Base-by-base conservation (phyloP, 2,329 filamentous ascomycete genomes). In the Clarireedia hainanense region DNA sequence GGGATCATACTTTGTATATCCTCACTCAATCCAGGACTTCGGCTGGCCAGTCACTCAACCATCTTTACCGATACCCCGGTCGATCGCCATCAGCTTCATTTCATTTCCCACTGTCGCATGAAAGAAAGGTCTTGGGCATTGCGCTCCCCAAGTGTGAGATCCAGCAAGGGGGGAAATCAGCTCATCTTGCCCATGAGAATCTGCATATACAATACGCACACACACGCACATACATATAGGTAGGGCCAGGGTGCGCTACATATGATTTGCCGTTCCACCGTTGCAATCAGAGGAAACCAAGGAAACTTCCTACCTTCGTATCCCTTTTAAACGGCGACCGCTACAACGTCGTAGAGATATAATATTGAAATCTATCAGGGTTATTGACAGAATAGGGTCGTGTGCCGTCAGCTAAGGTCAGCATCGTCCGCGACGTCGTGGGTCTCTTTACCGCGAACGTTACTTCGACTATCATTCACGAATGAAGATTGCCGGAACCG, bases 391-490 rank as follows among this genome's bases (percentile, higher is more conserved):
- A 24, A 54, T 39, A 45, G 36, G 30, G 15, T 34, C 20, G 27
- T 9, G 42, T 54, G 45, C 43, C 43, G 51, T 54, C 51, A 54
- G 51, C 51, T 23, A 48, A 53, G 34, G 42, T 47, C 42, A 53
- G 51, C 23, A 40, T 9, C 36, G n/a, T 39, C 43, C 51, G 17
- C 47, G 36, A 49, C 43, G 17, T 48, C 43, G 34, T 54, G 43
- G 45, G 42, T 30, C n/a, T 24, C 45, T 34, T 24, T 39, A 49
- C 42, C 50, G 40, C 27, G 42, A 52, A 40, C 30, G 50, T 52
- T 52, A 24, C 40, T 39, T 54, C 20, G 51, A 42, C 17, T 34
- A 49, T 10, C 39, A 34, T n/a, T 54, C 12, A 49, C 34, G 45
- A 54, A 49, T 40, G 34, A 54, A 54, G 51, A 20, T 14, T 27